Evolutionary conservation across 345 rosid genomes (phyloP).

Genomic region (Hirschfeldia incana): DNA sequence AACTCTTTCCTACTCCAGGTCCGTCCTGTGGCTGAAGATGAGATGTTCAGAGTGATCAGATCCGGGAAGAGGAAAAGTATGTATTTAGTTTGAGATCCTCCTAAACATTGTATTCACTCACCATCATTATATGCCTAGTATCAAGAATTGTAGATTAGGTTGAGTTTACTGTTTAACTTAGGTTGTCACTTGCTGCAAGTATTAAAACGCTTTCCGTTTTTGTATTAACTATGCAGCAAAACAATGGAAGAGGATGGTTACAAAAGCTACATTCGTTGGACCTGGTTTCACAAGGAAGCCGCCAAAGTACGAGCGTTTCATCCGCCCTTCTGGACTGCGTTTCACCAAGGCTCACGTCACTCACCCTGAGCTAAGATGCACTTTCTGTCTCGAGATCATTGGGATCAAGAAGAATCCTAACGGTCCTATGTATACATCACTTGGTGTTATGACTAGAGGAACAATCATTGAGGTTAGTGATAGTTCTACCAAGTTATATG

Average conservation of each 20-base stretch:
- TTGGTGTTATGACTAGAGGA: conserved; percentile 88
- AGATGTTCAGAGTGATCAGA: conserved; percentile 90
- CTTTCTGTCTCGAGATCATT: conserved; percentile 82
- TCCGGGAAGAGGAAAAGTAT: conserved; percentile 88
- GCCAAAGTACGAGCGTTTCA: conserved; percentile 92
- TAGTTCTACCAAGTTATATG: not conserved
- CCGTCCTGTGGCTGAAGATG: conserved; percentile 98
- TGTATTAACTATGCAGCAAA: conserved; percentile 28
- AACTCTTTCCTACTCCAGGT: conserved; percentile 50
- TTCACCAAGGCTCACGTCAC: conserved; percentile 91
- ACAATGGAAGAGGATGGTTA: conserved; percentile 97
- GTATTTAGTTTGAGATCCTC: conserved; percentile 22
- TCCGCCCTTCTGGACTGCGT: conserved; percentile 84
- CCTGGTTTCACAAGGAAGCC: conserved; percentile 93
- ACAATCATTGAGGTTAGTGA: conserved; percentile 77
- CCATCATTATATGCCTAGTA: not conserved
- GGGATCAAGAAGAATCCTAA: conserved; percentile 95
- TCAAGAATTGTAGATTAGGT: not conserved
- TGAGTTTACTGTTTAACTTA: not conserved
- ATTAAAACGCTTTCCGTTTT: not conserved
- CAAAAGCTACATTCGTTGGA: conserved; percentile 87
- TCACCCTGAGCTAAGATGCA: conserved; percentile 86
- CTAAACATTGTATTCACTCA: not conserved
- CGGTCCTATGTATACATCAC: conserved; percentile 86
- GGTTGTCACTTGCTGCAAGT: not conserved